Percentiles rank a stretch among this genome's conserved stretches.
Evolutionary conservation across 1,284 basidiomycete species (phyloP).

Genomic region (Melampsora larici-populina): DNA sequence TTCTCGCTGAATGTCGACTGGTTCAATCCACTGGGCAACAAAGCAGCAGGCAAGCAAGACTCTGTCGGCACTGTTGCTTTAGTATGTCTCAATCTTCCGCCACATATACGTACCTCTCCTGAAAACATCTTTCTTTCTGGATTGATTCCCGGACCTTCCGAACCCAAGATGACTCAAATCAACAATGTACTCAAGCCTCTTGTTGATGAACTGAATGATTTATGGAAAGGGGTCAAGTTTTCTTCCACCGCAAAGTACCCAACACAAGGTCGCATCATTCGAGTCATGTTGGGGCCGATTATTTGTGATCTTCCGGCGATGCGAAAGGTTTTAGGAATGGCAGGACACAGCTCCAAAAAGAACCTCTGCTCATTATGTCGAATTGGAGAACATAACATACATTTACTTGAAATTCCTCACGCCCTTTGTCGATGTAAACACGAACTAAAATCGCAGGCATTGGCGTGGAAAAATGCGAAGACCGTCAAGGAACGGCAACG

Average conservation of each 20-base stretch:
- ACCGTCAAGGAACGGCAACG: not conserved
- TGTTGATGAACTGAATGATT: not conserved
- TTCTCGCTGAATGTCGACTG: constrained; percentile 33
- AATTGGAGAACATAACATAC: not conserved
- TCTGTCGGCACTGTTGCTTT: constrained; percentile 18
- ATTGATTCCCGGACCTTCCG: no score
- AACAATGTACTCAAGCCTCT: no score
- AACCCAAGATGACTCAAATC: no score
- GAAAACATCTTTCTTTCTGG: no score
- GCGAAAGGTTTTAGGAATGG: no score
- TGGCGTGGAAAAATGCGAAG: not conserved
- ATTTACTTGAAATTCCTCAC: not conserved
- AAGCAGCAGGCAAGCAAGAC: constrained; percentile 23
- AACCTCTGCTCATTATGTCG: not conserved
- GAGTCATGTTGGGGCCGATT: no score
- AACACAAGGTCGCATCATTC: not conserved
- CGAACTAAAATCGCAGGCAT: not conserved
- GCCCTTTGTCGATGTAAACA: not conserved
- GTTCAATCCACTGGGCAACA: constrained; percentile 34
- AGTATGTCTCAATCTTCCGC: constrained; percentile 23
- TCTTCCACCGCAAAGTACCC: not conserved
- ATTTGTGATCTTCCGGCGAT: no score
- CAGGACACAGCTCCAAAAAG: no score
- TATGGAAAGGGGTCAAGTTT: constrained; percentile 15
- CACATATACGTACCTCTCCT: no score